Evolutionary conservation across 441 rosid genomes (phyloP).

Genomic region (Gossypium davidsonii): DNA sequence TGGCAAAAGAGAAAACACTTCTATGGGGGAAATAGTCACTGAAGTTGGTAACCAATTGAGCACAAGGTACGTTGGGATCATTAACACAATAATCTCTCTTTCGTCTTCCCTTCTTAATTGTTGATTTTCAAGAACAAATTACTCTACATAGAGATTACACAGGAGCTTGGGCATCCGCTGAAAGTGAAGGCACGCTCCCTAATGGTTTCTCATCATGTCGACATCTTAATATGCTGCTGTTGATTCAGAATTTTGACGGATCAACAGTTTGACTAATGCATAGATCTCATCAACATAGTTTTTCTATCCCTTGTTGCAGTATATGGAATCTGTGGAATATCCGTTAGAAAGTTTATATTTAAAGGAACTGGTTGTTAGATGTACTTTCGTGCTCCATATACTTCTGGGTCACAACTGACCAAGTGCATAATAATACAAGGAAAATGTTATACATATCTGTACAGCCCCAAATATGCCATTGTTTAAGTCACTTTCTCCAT

Average conservation of each 20-base stretch:
- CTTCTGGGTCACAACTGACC: conserved; percentile 13
- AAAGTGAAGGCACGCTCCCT: conserved; percentile 10
- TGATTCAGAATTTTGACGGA: conserved; percentile 9
- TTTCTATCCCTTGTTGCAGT: conserved; percentile 15
- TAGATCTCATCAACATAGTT: conserved; percentile 8
- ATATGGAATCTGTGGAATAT: too few species aligned
- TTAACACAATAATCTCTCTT: neutral
- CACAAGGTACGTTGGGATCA: neutral
- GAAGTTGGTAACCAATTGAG: conserved; percentile 28
- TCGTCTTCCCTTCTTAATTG: neutral
- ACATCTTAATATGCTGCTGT: conserved; percentile 9
- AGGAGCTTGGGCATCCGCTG: conserved; percentile 53
- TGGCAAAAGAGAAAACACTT: conserved; percentile 29
- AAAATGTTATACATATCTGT: conserved; percentile 25
- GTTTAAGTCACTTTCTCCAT: too few species aligned
- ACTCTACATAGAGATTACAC: conserved; percentile 3
- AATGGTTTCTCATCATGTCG: too few species aligned
- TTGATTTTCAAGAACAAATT: neutral
- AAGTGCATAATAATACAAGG: conserved; percentile 15
- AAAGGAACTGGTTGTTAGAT: conserved; percentile 1
- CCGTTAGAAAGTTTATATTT: neutral
- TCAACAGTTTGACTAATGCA: conserved; percentile 14
- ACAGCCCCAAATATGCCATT: conserved; percentile 19
- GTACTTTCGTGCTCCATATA: conserved; percentile 8
- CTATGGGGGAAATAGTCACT: conserved; percentile 22